Evolutionary conservation across 106 monocot species (phyloP), one percentile per base, ranked within the genome.

Genomic region (Allium sativum): DNA sequence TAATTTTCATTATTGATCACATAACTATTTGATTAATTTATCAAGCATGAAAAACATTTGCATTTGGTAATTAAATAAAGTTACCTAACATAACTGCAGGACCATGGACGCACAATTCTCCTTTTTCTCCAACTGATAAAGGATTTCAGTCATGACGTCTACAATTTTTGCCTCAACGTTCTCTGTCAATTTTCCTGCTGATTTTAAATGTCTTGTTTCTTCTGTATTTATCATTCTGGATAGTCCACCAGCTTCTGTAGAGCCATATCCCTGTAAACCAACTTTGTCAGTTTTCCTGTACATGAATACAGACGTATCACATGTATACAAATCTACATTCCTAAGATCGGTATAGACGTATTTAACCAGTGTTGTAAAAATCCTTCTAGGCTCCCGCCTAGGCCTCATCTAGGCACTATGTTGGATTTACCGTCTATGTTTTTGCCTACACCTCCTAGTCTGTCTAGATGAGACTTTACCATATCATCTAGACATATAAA

Each of bases 81-180:
- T 9, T 70, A 83, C 93, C 89, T 67, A 18, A 55, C 93, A 94
- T 94, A 43, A 69, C 21, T 10, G 71, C 61, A 0, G 89, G 88
- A 12, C 89, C 74, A 61, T 69, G 63, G 6, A 93, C 13, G 65
- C 82, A 83, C 0, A 94, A 66, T 62, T 94, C 93, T 12, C 93
- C 93, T 13, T 12, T 18, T 66, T 83, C 74, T 6, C 82, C 82
- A 0, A 75, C 59, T 0, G 67, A 74, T 0, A 89, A 58, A 0
- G 64, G 21, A 11, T 81, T 45, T 8, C 72, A 3, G 78, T 86
- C n/a, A 17, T n/a, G 3, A 62, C 20, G 43, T 86, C 78, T 1
- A 94, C 83, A 0, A 94, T 85, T 72, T 83, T 89, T 10, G 68
- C 93, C 51, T 81, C 72, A 11, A 83, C 31, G 21, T 78, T 80